Base-by-base conservation (phyloP, 345 rosid species). In the Hibiscus syriacus region DNA sequence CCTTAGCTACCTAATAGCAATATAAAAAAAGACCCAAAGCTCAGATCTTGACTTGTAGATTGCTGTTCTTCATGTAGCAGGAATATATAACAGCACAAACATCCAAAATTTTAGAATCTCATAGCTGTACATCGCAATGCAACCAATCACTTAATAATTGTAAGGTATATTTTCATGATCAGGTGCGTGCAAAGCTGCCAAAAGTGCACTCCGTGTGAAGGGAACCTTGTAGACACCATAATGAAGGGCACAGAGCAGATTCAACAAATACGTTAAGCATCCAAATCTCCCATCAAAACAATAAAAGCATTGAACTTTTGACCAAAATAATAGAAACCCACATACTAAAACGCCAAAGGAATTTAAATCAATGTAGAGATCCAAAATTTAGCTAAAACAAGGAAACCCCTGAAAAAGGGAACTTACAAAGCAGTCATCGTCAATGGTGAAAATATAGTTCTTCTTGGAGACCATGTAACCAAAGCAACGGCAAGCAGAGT, bases 401-500 rank as follows among this genome's bases (percentile, higher is more conserved):
- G 49, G 61, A 39, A 55, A 59, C 2, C 30, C 61, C 59, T 45
- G 23, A 45, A 1, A 26, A 46, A 3, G 48, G 25, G 19, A 4
- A 81, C 97, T 87, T 76, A 93, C 98, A 57, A 90, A 93, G 84
- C 98, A 93, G 66, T 93, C 98, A 50, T 93, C 98, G 69, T 93
- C 98, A 43, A 93, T 90, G 76, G 98, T 93, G 87, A 72, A 93
- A 77, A 93, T 84, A 63, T 93, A 93, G 83, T 93, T 93, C 89
- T 93, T 93, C 86, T 88, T 93, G 77, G 98, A 93, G 43, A 93
- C 84, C 98, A 93, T 90, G 78, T 87, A 93, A 4, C 98, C 98
- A 72, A 93, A 93, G 86, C 97, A 90, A 3, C 98, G 88, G 66
- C 98, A 93, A 68, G 97, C 97, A 16, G 97, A 90, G 80, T 93